Base-by-base conservation (phyloP, 192 early-diverging fungal genomes). In the Coemansia sp. region DNA sequence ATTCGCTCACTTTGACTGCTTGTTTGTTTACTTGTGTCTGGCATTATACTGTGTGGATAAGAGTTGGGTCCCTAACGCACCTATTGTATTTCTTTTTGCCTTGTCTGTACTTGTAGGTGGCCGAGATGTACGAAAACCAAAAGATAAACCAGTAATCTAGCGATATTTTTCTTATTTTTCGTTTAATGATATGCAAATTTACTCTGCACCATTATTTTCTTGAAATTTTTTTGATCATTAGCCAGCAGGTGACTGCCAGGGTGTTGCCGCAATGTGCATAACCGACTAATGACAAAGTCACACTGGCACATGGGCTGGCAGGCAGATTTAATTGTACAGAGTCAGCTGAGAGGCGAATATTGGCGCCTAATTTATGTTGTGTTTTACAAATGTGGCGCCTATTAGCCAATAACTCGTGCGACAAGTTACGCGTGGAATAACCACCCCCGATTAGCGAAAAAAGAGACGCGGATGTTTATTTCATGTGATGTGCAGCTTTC, bases 111-210 rank as follows among this genome's bases (percentile, higher is more conserved):
- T 29, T 67, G 55, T 83, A 83, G 80, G 73, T 85, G 44, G 80
- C 81, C 34, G 84, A 87, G 32, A 87, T 87, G 86, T 87, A 87
- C 67, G 77, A 76, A 64, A 74, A 68, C 29, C 86, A 87, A 61
- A 78, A 85, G 63, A 71, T 85, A 66, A 81, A 84, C 45, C 77
- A 76, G 11, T 78, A 63, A 23, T 14, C 39, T 34, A 21, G 12
- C 37, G 53, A 6, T 41, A 50, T 37, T 11, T 31, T 32, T 4
- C 25, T 4, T 36, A 19, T 9, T 46, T 29, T 31, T 68, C 14
- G 36, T 27, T 45, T 8, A 34, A 50, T 39, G 45, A 58, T 4
- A 27, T 29, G 5, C 41, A 31, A 21, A 21, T 38, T 55, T 36
- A 29, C 65, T n/a, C 38, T 50, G 17, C 21, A 46, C 19, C 9